Conservation (phyloP, 2,329 filamentous ascomycete species). For the Penicillium sp. region DNA sequence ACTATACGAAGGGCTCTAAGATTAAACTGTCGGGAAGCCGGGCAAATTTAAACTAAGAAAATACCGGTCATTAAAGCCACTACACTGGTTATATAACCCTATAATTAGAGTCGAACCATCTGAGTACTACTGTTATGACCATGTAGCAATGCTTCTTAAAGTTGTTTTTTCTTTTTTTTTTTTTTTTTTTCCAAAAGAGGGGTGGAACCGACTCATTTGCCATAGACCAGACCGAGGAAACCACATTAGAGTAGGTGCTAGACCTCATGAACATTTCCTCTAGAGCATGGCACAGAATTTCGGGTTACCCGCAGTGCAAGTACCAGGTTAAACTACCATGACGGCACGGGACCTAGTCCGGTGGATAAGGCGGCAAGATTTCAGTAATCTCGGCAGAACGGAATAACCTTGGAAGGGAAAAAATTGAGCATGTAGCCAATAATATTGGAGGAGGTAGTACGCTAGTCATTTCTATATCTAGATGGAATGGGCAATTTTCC, state of each 20-base stretch:
- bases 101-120: no score
- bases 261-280: background rate
- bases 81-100: background rate
- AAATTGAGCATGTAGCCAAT: background rate
- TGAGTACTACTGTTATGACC: background rate
- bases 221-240: background rate
- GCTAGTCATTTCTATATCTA: background rate
- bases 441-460: background rate
- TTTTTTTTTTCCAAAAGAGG: background rate
- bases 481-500: background rate
- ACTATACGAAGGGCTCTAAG: no score
- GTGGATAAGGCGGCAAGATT: constrained; percentile 6
- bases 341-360: background rate
- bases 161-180: background rate
- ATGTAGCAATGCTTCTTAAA: background rate
- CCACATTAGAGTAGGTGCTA: background rate
- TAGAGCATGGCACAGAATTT: constrained; percentile 8
- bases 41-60: background rate
- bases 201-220: background rate
- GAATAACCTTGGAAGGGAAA: background rate
- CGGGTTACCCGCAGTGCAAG: constrained; percentile 13
- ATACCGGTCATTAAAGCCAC: background rate
- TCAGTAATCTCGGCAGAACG: constrained; percentile 5
- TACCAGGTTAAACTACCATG: constrained; percentile 21
- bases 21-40: no score